Evolutionary conservation across 768 basidiomycete genomes (phyloP).

Genomic region (Boletus vinaceobasis): DNA sequence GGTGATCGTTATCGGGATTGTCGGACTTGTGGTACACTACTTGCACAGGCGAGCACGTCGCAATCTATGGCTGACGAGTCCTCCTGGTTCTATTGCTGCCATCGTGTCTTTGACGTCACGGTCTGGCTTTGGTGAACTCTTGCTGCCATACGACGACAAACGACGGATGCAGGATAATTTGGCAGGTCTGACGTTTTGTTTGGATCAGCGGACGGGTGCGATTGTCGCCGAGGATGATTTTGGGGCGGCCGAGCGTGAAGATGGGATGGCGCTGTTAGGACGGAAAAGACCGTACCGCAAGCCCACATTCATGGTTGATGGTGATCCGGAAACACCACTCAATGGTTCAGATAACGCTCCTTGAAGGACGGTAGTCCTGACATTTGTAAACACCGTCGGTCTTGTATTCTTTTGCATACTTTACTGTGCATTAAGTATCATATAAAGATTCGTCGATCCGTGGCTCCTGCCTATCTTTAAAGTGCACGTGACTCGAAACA

Average conservation of each 20-base stretch:
- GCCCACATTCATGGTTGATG: conserved; percentile 1
- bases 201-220: conserved; percentile 59
- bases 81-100: conserved; percentile 59
- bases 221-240: conserved; percentile 53
- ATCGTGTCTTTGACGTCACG: conserved; percentile 54
- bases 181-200: conserved; percentile 46
- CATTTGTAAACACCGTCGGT: neutral
- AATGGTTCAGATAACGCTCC: neutral
- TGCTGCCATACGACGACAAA: conserved; percentile 57
- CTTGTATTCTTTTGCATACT: neutral
- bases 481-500: conserved; percentile 1
- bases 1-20: conserved; percentile 46
- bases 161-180: conserved; percentile 45
- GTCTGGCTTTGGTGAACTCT: conserved; percentile 59
- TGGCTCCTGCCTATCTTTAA: neutral
- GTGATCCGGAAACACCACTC: neutral
- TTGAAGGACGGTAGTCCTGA: neutral
- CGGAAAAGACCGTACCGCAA: conserved; percentile 3
- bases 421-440: neutral
- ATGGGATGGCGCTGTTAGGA: conserved; percentile 17
- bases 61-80: conserved; percentile 47
- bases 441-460: neutral
- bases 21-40: conserved; percentile 48
- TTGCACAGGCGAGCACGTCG: conserved; percentile 46
- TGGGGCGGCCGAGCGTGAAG: neutral